Base-by-base conservation (phyloP, 495 filamentous ascomycete species). In the Xylaria bambusicola region DNA sequence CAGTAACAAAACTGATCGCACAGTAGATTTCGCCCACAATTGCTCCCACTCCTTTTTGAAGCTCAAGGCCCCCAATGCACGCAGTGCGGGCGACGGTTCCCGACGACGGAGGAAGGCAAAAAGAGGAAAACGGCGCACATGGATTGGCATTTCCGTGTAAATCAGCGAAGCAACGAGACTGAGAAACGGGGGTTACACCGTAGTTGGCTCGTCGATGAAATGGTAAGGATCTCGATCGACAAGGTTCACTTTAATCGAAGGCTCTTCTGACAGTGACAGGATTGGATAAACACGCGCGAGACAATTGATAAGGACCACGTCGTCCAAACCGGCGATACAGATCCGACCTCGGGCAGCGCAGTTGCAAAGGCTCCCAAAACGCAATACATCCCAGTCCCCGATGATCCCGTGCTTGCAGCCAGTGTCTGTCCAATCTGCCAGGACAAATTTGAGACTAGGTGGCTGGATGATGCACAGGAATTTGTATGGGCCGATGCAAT, bases 131-230 rank as follows among this genome's bases (percentile, higher is more conserved):
- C 88, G n/a, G 84, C 89, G 1, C 94, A 98, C 75, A 82, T 97
- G 72, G 94, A 98, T 71, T 98, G 93, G 94, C 94, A 98, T 71
- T 98, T 98, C 77, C 84, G 86, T 27, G 93, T 93, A 2, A 93
- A 97, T 69, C 89, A 91, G 70, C 88, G 93, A 23, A 88, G 94
- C 77, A 84, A 84, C 6, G 93, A 98, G 40, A 85, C 85, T 38
- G 84, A 88, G 61, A 89, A 86, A 69, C 83, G 91, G 41, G 92
- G 89, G 9, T 89, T 95, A 63, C 91, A 90, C 66, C 85, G 94
- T 31, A 92, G 88, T 71, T 97, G 91, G 91, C 96, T 94, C 70
- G 88, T 96, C 47, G 91, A 92, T 68, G 91, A 96, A 77, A 76
- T 89, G 82, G 91, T 93, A 79, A 73, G 88, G 81, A 47, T 51